phyloP scores from a whole-genome alignment of 345 rosid genomes.

The Gossypium australe region DNA sequence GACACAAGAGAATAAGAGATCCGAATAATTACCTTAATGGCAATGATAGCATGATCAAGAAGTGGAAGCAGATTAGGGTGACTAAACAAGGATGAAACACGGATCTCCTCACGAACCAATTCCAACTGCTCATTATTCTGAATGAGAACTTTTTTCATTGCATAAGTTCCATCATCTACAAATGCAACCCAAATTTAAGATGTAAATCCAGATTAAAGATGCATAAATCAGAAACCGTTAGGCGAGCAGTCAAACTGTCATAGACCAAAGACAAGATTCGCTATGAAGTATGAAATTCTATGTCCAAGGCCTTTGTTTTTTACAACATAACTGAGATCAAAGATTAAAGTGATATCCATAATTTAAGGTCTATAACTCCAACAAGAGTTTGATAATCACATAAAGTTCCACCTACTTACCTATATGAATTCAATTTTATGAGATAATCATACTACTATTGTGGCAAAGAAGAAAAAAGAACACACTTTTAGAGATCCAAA shows the following conservation, averaged over 20 bases:
- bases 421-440: not conserved
- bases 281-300: not conserved
- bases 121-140: slow-evolving; percentile 84
- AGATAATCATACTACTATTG: not conserved
- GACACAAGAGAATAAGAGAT: not conserved
- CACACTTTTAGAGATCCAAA: slow-evolving; percentile 1
- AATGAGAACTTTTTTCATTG: slow-evolving; percentile 95
- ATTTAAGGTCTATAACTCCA: not conserved
- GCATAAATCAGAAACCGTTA: not conserved
- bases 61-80: slow-evolving; percentile 92
- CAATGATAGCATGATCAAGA: slow-evolving; percentile 88
- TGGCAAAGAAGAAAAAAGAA: not conserved
- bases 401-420: not conserved
- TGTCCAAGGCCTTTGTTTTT: not conserved
- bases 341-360: not conserved
- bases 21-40: slow-evolving; percentile 56
- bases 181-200: slow-evolving; percentile 2
- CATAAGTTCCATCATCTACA: slow-evolving; percentile 87
- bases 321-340: slow-evolving; percentile 3
- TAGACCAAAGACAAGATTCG: not conserved
- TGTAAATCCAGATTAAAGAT: not conserved
- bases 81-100: slow-evolving; percentile 78
- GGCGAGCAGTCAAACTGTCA: not conserved
- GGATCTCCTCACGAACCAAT: slow-evolving; percentile 89
- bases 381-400: not conserved